Percentiles rank a stretch among this genome's conserved stretches.
Conservation (phyloP, 129 eudicot species). For the Artemisia annua region DNA sequence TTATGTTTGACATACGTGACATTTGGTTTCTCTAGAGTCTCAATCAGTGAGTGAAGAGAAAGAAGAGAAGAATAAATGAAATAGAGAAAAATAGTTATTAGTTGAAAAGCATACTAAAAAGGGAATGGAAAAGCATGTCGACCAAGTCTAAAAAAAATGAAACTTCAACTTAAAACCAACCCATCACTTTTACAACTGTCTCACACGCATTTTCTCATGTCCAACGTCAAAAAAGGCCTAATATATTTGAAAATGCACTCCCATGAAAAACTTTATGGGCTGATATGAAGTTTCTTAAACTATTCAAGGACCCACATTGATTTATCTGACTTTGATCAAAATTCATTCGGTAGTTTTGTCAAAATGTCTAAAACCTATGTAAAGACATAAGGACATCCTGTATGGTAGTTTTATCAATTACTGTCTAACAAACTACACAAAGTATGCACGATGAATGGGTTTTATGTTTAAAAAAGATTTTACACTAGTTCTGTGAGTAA, state of each 20-base stretch:
- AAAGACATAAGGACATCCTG: no score
- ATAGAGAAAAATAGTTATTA: neutral
- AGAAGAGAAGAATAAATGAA: neutral
- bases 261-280: slow-evolving; percentile 30
- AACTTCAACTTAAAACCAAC: slow-evolving; percentile 17
- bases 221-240: slow-evolving; percentile 19
- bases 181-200: slow-evolving; percentile 39
- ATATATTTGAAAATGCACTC: slow-evolving; percentile 16
- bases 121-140: slow-evolving; percentile 7
- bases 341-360: no score
- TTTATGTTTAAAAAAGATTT: no score
- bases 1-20: neutral
- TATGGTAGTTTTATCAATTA: no score
- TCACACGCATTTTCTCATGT: slow-evolving; percentile 29
- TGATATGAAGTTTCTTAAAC: slow-evolving; percentile 10
- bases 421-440: no score
- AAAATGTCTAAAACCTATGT: no score
- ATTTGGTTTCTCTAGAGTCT: neutral
- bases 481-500: no score
- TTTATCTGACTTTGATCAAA: neutral
- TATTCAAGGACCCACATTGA: slow-evolving; percentile 12
- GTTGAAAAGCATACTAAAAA: slow-evolving; percentile 31
- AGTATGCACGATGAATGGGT: no score
- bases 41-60: no score
- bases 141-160: neutral